Evolutionary conservation across 371 early-diverging fungal genomes (phyloP).

Genomic region (Basidiobolus meristosporus): DNA sequence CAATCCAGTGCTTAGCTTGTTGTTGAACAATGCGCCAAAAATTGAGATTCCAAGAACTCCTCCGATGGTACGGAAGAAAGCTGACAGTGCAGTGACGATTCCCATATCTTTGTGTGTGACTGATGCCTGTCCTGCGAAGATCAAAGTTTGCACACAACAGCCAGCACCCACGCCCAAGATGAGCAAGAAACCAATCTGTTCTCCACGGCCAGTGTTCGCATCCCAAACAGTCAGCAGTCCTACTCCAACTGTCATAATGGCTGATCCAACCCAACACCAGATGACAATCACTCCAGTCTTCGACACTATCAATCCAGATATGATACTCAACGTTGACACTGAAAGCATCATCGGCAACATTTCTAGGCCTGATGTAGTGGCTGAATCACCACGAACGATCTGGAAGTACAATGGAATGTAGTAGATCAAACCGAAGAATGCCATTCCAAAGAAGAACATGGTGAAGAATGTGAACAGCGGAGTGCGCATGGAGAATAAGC

Average conservation of each 20-base stretch:
- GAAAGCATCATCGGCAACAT: constrained; percentile 22
- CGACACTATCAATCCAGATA: too few species aligned
- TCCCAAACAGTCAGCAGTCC: constrained; percentile 24
- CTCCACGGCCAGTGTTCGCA: constrained; percentile 12
- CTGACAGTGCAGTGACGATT: constrained; percentile 1
- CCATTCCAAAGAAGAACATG: constrained; percentile 38
- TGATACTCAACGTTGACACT: too few species aligned
- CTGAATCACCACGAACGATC: constrained; percentile 15
- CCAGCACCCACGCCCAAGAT: constrained; percentile 24
- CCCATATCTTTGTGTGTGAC: constrained; percentile 11
- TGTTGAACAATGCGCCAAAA: constrained; percentile 3
- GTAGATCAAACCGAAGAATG: constrained; percentile 43
- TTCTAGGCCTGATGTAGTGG: constrained; percentile 29
- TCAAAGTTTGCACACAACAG: constrained; percentile 25
- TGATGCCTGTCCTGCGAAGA: constrained; percentile 31
- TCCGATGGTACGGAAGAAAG: constrained; percentile 4
- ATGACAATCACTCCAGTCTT: too few species aligned
- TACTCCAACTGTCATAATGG: constrained; percentile 13
- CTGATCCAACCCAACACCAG: constrained; percentile 21
- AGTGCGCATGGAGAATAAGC: constrained; percentile 11
- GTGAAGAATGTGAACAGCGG: constrained; percentile 16
- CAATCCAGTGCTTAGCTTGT: constrained; percentile 5
- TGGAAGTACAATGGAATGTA: constrained; percentile 60
- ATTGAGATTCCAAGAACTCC: constrained; percentile 6
- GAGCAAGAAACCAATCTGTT: constrained; percentile 17